Conservation (phyloP, 345 rosid genomes). For the Heritiera fomes region DNA sequence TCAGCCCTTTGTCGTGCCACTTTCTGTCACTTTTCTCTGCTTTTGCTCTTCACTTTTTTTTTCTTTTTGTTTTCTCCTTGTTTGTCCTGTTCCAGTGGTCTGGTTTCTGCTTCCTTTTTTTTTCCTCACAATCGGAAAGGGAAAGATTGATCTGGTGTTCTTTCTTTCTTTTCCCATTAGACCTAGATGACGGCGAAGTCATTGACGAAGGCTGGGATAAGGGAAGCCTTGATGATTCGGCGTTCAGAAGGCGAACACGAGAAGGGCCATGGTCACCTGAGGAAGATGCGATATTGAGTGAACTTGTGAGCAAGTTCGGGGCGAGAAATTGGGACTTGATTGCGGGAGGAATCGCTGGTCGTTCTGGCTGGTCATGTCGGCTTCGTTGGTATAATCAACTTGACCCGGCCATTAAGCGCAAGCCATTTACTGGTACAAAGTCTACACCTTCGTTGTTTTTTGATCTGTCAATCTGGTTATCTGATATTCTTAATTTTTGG, state of each 20-base stretch:
- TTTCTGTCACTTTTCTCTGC: no score
- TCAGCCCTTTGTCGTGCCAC: no score
- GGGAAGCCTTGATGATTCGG: slow-evolving; percentile 31
- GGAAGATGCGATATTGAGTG: slow-evolving; percentile 54
- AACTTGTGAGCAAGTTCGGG: slow-evolving; percentile 50
- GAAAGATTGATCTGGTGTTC: no score
- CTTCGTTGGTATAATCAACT: slow-evolving; percentile 98
- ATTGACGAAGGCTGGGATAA: no score
- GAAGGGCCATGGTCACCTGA: slow-evolving; percentile 61
- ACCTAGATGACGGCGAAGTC: no score
- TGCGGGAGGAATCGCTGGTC: slow-evolving; percentile 69
- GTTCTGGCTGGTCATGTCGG: slow-evolving; percentile 89
- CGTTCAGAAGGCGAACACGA: slow-evolving; percentile 28
- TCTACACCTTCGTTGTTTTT: neutral
- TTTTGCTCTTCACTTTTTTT: no score
- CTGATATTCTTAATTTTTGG: neutral
- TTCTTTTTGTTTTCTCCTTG: no score
- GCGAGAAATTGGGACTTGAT: slow-evolving; percentile 75
- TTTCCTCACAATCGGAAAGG: no score
- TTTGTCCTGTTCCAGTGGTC: no score
- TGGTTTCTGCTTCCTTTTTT: no score
- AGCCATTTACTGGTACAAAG: slow-evolving; percentile 70
- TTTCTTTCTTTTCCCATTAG: no score
- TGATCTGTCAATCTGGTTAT: neutral
- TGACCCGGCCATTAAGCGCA: slow-evolving; percentile 72